Evolutionary conservation across 2,329 filamentous ascomycete species (phyloP).

Genomic region (Teratosphaeria nubilosa): DNA sequence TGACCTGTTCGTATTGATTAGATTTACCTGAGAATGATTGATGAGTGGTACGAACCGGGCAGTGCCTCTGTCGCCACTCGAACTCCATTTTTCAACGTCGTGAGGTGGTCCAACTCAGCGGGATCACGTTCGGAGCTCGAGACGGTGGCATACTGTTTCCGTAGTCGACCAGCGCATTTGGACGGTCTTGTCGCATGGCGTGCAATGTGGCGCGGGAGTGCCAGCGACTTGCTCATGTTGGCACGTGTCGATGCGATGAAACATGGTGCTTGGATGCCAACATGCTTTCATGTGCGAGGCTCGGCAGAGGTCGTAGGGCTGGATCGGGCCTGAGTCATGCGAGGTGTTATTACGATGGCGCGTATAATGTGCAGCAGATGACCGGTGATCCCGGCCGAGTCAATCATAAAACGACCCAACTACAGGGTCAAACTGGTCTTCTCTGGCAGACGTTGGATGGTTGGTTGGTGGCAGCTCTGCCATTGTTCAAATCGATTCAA

Average conservation of each 20-base stretch:
- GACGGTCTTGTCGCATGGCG: constrained; percentile 9
- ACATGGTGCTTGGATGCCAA: background rate
- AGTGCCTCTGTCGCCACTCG: constrained; percentile 91
- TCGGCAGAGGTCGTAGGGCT: no score
- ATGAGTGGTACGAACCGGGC: constrained; percentile 40
- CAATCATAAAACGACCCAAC: no score
- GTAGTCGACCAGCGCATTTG: constrained; percentile 6
- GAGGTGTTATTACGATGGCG: no score
- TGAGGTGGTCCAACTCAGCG: constrained; percentile 76
- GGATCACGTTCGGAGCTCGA: constrained; percentile 52
- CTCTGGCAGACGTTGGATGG: no score
- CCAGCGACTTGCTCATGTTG: constrained; percentile 21
- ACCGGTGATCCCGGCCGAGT: no score
- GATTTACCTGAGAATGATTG: no score
- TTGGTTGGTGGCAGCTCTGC: no score
- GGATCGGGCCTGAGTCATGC: no score
- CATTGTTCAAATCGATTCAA: no score
- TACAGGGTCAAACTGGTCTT: no score
- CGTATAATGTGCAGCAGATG: no score
- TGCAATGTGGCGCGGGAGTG: constrained; percentile 19
- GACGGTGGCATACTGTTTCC: constrained; percentile 18
- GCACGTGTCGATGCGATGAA: background rate
- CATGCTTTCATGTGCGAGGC: background rate
- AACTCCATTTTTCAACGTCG: constrained; percentile 81
- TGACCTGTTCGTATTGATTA: constrained; percentile 40